Base-by-base conservation (phyloP, 768 basidiomycete species). In the Boletus barrowsii region DNA sequence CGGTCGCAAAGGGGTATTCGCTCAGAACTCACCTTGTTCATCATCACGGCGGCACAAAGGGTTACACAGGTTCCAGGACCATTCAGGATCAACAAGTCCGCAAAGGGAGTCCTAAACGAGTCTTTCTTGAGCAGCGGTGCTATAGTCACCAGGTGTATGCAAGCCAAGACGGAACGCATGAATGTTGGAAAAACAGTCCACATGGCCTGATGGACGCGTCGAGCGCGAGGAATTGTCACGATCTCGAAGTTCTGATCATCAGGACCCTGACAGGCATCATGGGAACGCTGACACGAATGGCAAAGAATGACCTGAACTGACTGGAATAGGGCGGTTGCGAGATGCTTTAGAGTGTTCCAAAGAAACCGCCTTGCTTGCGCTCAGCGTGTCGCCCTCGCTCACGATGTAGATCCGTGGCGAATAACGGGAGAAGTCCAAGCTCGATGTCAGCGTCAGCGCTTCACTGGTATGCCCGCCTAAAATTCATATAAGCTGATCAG, bases 381-480 rank as follows among this genome's bases (percentile, higher is more conserved):
- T 97, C 54, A 98, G 77, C 20, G 67, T 60, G 69, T 99, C 96
- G 1, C 88, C 93, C 58, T 88, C 78, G 60, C 88, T 88, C 60
- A 91, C 70, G 50, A 98, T 79, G 67, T 98, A 99, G 36, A 78
- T 83, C 53, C 97, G 79, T 15, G 83, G 84, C 8, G 76, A 76
- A 70, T 94, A 98, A 41, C 88, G 83, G 13, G 74, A 64, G 55
- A 88, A 86, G 66, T 94, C 84, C 24, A 99, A 71, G 13, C 84
- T 73, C 3, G 86, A 87, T 26, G 90, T 52, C 26, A 98, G 76
- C 33, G 79, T 75, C 58, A 96, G 70, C 41, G 87, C 88, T 76
- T 99, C 97, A 57, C 81, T 84, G 15, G 94, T 97, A 73, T 99
- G 97, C 0, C 97, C 97, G 42, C 97, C 96, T 98, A 66, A 33